Evolutionary conservation across 768 basidiomycete genomes (phyloP), one percentile per base, ranked within the genome.

Genomic region (Suillus alpinus): DNA sequence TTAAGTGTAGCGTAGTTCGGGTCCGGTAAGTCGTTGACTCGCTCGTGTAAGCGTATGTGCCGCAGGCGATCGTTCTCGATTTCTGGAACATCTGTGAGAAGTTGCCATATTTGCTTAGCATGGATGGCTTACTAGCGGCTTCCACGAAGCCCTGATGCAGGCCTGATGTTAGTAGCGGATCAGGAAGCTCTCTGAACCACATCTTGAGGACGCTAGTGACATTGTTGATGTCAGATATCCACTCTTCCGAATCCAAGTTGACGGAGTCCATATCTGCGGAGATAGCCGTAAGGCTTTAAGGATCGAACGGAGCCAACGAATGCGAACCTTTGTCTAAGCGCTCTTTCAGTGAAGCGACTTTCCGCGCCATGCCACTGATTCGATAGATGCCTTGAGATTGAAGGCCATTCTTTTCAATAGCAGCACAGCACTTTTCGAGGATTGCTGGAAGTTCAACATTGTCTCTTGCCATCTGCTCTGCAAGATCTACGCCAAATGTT

Each of bases 1-100:
- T 98, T 98, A 56, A 98, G 80, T 1, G 96, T 96, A 1, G 97
- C 93, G 69, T 99, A 99, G 74, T 98, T 98, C n/a, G 97, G 85
- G 76, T 99, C 97, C 13, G 97, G 96, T 57, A 99, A 82, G 65
- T 98, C 96, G 68, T 99, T 99, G 50, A 99, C 95, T 50, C 95
- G 87, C 71, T 98, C 97, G 69, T 99, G 97, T 57, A 98, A 77
- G 55, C 95, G 86, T 64, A 99, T 98, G 68, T 98, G 96, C 61
- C 96, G 85, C 65, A 98, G 78, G 56, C 96, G 86, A 66, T 97
- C 95, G 69, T 96, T 97, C 58, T 98, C 97, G 63, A 91, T 91
- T 71, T 87, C 91, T 95, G 66, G 16, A 58, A 49, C 50, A 3
- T 39, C 31, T 56, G 34, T 44, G 26, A 20, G 52, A 49, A 34